Percentiles rank a stretch among this genome's conserved stretches.
phyloP scores from a whole-genome alignment of 805 yeast genomes.

The Kluyveromyces starmeri region DNA sequence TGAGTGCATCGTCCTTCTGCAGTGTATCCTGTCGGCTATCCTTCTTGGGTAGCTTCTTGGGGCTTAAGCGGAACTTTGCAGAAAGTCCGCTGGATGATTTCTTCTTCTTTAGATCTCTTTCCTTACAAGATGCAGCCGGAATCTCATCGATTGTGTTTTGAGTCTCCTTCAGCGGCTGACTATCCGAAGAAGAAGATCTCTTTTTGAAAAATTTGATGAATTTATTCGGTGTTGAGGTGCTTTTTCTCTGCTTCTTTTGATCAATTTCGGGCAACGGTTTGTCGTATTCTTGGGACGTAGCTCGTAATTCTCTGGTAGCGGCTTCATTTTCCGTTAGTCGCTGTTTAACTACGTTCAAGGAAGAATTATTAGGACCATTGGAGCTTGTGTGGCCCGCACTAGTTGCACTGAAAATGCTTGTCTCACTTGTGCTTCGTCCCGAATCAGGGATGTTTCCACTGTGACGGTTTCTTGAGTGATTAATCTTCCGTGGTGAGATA shows the following conservation, averaged over 20 bases:
- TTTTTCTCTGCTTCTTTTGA: neutral
- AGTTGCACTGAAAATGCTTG: neutral
- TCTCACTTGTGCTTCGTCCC: neutral
- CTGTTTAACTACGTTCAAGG: too few species aligned
- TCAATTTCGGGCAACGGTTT: neutral
- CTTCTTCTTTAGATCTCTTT: slow-evolving; percentile 8
- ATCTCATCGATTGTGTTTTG: neutral
- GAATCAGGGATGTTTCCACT: neutral
- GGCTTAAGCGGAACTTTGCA: slow-evolving; percentile 7
- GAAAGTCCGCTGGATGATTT: slow-evolving; percentile 10
- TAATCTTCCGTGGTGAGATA: slow-evolving; percentile 5
- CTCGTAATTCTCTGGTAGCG: neutral
- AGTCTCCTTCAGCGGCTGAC: slow-evolving; percentile 8
- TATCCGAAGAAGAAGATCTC: slow-evolving; percentile 11
- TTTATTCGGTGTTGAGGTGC: slow-evolving; percentile 15
- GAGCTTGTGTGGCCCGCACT: neutral
- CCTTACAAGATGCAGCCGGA: neutral
- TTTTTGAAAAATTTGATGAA: slow-evolving; percentile 20
- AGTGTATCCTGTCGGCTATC: slow-evolving; percentile 1
- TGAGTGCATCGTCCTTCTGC: neutral
- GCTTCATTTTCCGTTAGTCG: neutral
- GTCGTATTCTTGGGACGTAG: neutral
- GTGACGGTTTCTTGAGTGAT: slow-evolving; percentile 9
- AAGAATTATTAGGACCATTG: neutral
- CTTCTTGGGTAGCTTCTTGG: slow-evolving; percentile 12